Base-by-base conservation (phyloP, 148 eudicot genomes). In the Hydrangea macrophylla region DNA sequence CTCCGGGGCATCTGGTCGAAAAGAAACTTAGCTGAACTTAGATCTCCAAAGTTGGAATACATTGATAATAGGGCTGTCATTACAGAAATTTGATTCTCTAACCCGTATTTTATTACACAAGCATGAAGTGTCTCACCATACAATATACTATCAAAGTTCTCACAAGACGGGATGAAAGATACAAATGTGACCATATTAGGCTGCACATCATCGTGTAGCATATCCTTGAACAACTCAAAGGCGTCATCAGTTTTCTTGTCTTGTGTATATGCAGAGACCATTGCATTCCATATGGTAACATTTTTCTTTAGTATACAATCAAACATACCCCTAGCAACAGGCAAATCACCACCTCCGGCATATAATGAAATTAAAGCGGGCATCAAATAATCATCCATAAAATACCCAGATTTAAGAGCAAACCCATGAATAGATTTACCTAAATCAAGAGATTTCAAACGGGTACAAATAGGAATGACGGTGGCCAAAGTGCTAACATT, bases 281-380 rank as follows among this genome's bases (percentile, higher is more conserved):
- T 75, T 7, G 96, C 82, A 65, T 82, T 87, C 83, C 85, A 85
- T 9, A 83, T 64, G 27, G 82, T 75, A 37, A 70, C 76, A 61
- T 83, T 80, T 63, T 73, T 79, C 8, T 35, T 28, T 55, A 40
- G 63, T 23, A 76, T 76, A 40, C 48, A 45, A 56, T 80, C 81
- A 76, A 87, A 90, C 70, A 87, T 73, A 23, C 45, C 53, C 70
- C 76, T 70, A 57, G 84, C 82, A 62, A 74, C 20, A 18, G 9
- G 23, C 24, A 87, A 59, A 42, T 90, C 83, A 22, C 90, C 84
- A 42, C 55, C 54, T 55, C 66, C 62, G 9, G 85, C 80, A 60
- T 87, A 85, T 77, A 90, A 37, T 9, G 90, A 85, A 55, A 90
- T 78, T 22, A 87, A 68, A 44, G 92, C 86, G 31, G 96, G 90